These are phyloP conservation scores for Colletotrichum melonis DNA, from an alignment of 2,329 filamentous ascomycete species.

Conservation along the genomic window DNA sequence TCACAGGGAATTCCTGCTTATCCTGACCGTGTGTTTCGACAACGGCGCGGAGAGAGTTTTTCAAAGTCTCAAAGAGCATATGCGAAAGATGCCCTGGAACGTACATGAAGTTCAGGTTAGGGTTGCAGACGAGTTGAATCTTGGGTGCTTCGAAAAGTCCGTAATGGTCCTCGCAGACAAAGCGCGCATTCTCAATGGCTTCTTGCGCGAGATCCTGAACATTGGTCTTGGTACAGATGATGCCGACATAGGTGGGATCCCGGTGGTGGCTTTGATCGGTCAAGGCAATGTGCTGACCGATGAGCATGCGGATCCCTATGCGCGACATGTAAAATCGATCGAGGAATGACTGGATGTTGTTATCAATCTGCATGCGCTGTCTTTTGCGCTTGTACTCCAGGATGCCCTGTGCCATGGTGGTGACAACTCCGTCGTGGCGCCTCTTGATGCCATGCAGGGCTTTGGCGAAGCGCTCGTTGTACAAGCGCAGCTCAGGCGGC, in stretches of 20 bases:
- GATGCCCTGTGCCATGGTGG: constrained; percentile 97
- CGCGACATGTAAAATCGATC: constrained; percentile 99
- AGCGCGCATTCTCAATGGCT: constrained; percentile 98
- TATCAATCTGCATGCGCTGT: constrained; percentile 98
- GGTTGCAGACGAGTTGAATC: constrained; percentile 95
- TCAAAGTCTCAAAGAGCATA: constrained; percentile 99
- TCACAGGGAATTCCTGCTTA: constrained; percentile 95
- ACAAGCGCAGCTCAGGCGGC: constrained; percentile 93
- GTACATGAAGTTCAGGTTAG: constrained; percentile 98
- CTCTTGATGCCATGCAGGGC: constrained; percentile 94
- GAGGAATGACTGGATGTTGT: constrained; percentile 96
- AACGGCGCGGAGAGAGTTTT: constrained; percentile 96
- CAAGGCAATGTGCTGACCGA: constrained; percentile 96
- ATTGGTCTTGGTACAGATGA: constrained; percentile 99
- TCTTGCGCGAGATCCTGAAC: constrained; percentile 94
- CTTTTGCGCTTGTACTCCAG: constrained; percentile 97
- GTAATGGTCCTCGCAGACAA: constrained; percentile 98
- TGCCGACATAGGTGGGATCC: constrained; percentile 95
- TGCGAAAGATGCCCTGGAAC: constrained; percentile 98
- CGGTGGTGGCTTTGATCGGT: constrained; percentile 91
- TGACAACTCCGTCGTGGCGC: constrained; percentile 96
- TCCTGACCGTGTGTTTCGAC: constrained; percentile 96
- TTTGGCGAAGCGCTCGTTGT: constrained; percentile 91
- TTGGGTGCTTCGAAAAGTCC: constrained; percentile 97
- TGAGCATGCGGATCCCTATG: constrained; percentile 98